Base-by-base conservation (phyloP, 2,329 filamentous ascomycete genomes). In the Verticillium dahliae region DNA sequence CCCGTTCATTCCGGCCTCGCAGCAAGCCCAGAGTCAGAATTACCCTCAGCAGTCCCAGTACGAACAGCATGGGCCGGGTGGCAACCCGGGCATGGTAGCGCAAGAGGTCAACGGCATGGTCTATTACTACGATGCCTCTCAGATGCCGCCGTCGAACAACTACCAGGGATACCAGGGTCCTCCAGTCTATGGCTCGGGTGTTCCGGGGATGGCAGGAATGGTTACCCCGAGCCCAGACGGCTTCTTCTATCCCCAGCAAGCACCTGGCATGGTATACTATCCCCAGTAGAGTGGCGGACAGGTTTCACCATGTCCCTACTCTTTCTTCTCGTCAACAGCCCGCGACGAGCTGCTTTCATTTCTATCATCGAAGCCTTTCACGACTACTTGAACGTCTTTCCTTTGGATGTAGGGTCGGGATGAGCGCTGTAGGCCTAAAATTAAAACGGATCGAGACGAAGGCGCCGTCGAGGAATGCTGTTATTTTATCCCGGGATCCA, bases 71-170 rank as follows among this genome's bases (percentile, higher is more conserved):
- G 75, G 78, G 35, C 85, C 84, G 66, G 75, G 78, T 3, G 81
- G 80, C 62, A 83, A 89, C 22, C 69, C 79, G 18, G 84, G 80
- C 65, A 73, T 86, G 52, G 84, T 89, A 57, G 91, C 92, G 0
- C 93, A 97, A 73, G 94, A 98, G 77, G 88, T 89, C 65, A 96
- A 97, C 68, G 95, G 95, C 64, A 98, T 96, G 84, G 92, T 97
- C 1, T 98, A 96, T 74, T 99, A 97, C 73, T 93, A 92, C 69
- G 90, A 96, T 70, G 83, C 91, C 7, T 83, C 87, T n/a, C 89
- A 92, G 70, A 78, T 93, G 57, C 79, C 85, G 33, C 77, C 83
- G 1, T 78, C 85, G 65, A 72, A 77, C 57, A 69, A 73, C 22
- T 85, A 84, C 65, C 82, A 80, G 62, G 72, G 79, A 61, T 91